Evolutionary conservation across 148 eudicot genomes (phyloP), one percentile per base, ranked within the genome.

Genomic region (Fagopyrum tataricum): DNA sequence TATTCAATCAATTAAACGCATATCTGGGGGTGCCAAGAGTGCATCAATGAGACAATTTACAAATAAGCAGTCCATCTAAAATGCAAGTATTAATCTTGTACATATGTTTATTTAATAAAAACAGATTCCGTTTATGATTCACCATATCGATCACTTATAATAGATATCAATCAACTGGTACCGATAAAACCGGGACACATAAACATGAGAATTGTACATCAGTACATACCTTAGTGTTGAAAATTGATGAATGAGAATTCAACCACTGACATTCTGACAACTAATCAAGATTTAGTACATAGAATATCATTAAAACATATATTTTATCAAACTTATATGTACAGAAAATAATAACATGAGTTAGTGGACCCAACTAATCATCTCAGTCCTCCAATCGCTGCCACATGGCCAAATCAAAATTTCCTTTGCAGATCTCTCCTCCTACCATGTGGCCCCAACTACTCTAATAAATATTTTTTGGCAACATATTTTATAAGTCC

Each of bases 321-420:
- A 24, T 8, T 13, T 9, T 9, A n/a, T 59, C 15, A 11, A 59
- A 12, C 23, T 59, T 51, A 13, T 51, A 51, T 58, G 40, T 21
- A 31, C 0, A 59, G 15, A 24, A 23, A 24, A 59, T 0, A 31
- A 2, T 31, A 31, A 59, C 66, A 59, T 39, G 39, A 23, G 17
- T 21, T 59, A 59, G 66, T 59, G 66, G 66, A 59, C 66, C 66
- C 66, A 64, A 37, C 69, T 64, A 64, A 64, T 64, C 18, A 64
- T 64, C 69, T 64, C 43, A 14, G 69, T 64, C 14, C 43, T 64
- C 18, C 18, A 26, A 1, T 13, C 37, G 43, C 43, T 64, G 69
- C 69, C 69, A 64, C 69, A 64, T 64, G 69, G 69, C 43, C 44
- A 14, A 64, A 64, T 64, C 9, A 39, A 64, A 64, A 31, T 64